Conservation (phyloP, 1,139 yeast species). For the Magnusiomyces sp. region DNA sequence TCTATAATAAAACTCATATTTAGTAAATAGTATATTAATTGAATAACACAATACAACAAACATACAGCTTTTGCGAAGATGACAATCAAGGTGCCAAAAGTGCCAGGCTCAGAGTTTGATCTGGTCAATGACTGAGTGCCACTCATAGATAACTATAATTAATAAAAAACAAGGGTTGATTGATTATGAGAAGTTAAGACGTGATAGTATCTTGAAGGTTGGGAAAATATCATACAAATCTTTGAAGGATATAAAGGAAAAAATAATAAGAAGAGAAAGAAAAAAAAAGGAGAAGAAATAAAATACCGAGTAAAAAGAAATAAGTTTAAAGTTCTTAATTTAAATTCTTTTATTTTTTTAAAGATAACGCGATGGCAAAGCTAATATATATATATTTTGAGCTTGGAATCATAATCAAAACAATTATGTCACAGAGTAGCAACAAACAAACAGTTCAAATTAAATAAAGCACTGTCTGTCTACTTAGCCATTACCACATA, state of each 20-base stretch:
- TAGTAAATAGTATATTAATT: not conserved
- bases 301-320: not conserved
- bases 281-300: not conserved
- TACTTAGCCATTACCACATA: too few species aligned
- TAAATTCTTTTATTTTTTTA: too few species aligned
- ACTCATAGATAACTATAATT: not conserved
- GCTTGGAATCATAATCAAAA: too few species aligned
- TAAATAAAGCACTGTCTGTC: too few species aligned
- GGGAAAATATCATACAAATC: too few species aligned
- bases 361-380: too few species aligned
- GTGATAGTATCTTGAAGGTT: too few species aligned
- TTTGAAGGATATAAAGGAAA: not conserved
- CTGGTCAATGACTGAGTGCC: too few species aligned
- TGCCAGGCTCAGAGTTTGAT: conserved; percentile 15
- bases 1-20: conserved; percentile 13
- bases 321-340: not conserved
- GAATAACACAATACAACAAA: conserved; percentile 6
- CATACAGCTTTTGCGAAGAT: conserved; percentile 34
- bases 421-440: too few species aligned
- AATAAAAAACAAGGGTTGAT: not conserved
- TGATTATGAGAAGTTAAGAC: too few species aligned
- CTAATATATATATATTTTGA: too few species aligned
- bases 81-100: conserved; percentile 33
- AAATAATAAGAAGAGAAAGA: not conserved
- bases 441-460: too few species aligned